Evolutionary conservation across 768 basidiomycete genomes (phyloP).

Genomic region (Calocybe cyanea): DNA sequence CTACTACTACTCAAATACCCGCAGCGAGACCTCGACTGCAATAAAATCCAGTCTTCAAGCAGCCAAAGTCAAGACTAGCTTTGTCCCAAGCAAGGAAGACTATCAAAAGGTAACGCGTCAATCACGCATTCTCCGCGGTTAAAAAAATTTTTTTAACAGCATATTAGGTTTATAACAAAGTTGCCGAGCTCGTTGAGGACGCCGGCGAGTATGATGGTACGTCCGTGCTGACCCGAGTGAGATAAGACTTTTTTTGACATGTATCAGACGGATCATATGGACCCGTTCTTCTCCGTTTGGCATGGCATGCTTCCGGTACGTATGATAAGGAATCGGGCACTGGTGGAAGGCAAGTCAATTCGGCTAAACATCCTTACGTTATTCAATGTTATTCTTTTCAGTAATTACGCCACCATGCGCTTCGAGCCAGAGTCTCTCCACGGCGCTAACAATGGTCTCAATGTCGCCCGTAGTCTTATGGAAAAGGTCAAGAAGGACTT

Average conservation of each 20-base stretch:
- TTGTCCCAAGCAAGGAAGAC: slow-evolving; percentile 76
- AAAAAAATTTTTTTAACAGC: not conserved
- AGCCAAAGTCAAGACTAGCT: slow-evolving; percentile 62
- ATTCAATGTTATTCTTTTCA: slow-evolving; percentile 23
- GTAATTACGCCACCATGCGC: slow-evolving; percentile 99
- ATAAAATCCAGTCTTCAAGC: slow-evolving; percentile 60
- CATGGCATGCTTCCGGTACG: slow-evolving; percentile 94
- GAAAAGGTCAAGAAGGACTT: slow-evolving; percentile 85
- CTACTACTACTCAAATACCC: slow-evolving; percentile 47
- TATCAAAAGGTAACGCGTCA: slow-evolving; percentile 93
- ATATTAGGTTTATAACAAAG: slow-evolving; percentile 93
- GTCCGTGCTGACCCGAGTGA: slow-evolving; percentile 12
- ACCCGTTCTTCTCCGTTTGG: slow-evolving; percentile 83
- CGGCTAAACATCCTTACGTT: not conserved
- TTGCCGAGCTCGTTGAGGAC: slow-evolving; percentile 74
- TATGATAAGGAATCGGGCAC: slow-evolving; percentile 77
- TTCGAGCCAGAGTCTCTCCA: slow-evolving; percentile 88
- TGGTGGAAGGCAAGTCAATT: slow-evolving; percentile 65
- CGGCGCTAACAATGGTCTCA: slow-evolving; percentile 78
- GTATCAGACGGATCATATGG: slow-evolving; percentile 80
- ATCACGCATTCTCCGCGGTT: slow-evolving; percentile 5
- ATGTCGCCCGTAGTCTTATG: slow-evolving; percentile 77
- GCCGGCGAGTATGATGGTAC: slow-evolving; percentile 85
- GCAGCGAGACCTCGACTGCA: slow-evolving; percentile 46
- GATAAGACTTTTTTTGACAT: slow-evolving; percentile 5